These are phyloP conservation scores for Sutorius eximius DNA, from an alignment of 1,284 basidiomycete genomes.

Conservation along the genomic window DNA sequence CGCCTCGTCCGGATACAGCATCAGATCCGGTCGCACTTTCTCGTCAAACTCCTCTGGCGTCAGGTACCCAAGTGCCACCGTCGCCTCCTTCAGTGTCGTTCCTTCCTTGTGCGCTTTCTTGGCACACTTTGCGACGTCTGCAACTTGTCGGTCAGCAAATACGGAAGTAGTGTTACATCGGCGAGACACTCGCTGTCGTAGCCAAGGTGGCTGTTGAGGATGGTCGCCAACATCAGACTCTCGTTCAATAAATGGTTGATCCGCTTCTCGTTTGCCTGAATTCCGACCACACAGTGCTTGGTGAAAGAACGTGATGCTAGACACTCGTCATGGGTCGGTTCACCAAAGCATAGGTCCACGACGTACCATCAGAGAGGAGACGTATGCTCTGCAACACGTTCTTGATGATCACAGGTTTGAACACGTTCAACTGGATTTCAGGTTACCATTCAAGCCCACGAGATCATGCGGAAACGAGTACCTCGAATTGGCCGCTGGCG, in stretches of 20 bases:
- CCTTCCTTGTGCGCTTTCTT: conserved; percentile 99
- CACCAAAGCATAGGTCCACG: background rate
- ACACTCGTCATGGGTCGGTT: conserved; percentile 4
- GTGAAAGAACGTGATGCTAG: conserved; percentile 87
- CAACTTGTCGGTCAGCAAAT: conserved; percentile 13
- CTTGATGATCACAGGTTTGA: conserved; percentile 99
- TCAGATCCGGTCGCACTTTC: conserved; percentile 93
- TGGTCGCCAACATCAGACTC: conserved; percentile 95
- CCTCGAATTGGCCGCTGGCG: conserved; percentile 96
- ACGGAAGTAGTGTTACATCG: background rate
- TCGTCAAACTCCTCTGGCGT: conserved; percentile 92
- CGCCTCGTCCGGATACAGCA: conserved; percentile 70
- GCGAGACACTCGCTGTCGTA: conserved; percentile 79
- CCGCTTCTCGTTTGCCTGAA: conserved; percentile 92
- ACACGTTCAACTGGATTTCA: conserved; percentile 82
- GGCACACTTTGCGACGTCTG: conserved; percentile 96
- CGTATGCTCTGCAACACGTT: conserved; percentile 97
- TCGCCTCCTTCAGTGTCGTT: conserved; percentile 93
- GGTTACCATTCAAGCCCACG: conserved; percentile 7
- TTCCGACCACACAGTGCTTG: conserved; percentile 96
- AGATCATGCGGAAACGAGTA: conserved; percentile 31
- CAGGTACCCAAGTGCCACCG: conserved; percentile 83
- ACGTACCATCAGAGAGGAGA: conserved; percentile 83
- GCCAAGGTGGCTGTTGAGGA: conserved; percentile 89
- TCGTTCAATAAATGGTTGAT: conserved; percentile 91